phyloP scores from a whole-genome alignment of 257 asterid genomes.

The Capsicum chinense region DNA sequence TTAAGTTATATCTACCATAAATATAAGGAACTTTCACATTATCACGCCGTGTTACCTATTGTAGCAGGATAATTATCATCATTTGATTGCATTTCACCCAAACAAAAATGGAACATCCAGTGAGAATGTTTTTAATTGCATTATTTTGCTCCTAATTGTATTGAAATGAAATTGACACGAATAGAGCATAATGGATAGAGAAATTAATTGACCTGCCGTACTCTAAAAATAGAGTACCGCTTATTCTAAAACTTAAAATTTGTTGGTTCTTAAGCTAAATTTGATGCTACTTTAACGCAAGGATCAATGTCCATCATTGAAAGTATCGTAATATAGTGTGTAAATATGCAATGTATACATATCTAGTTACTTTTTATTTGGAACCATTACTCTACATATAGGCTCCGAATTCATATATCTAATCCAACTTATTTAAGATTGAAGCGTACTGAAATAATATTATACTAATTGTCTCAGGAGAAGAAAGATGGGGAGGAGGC shows the following conservation, averaged over 20 bases:
- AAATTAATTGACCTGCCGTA: background rate
- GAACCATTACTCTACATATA: background rate
- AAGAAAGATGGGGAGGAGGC: conserved; percentile 47
- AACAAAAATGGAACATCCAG: background rate
- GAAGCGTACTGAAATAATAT: background rate
- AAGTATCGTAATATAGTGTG: background rate
- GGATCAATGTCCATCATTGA: background rate
- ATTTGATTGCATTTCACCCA: background rate
- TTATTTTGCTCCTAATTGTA: background rate
- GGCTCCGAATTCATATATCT: background rate
- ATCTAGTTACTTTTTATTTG: background rate
- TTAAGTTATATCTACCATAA: too few relatives aligned
- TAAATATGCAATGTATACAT: background rate
- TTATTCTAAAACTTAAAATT: background rate
- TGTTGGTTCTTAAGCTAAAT: background rate
- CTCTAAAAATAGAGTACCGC: too few relatives aligned
- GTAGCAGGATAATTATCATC: background rate
- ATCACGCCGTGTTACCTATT: background rate
- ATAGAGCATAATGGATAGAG: background rate
- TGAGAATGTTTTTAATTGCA: background rate
- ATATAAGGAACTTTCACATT: background rate
- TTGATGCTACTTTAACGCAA: background rate
- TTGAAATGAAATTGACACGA: background rate
- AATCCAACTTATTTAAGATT: background rate
- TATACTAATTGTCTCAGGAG: conserved; percentile 45